Conservation (phyloP, 192 early-diverging fungal genomes). For the Diversispora epigaea region DNA sequence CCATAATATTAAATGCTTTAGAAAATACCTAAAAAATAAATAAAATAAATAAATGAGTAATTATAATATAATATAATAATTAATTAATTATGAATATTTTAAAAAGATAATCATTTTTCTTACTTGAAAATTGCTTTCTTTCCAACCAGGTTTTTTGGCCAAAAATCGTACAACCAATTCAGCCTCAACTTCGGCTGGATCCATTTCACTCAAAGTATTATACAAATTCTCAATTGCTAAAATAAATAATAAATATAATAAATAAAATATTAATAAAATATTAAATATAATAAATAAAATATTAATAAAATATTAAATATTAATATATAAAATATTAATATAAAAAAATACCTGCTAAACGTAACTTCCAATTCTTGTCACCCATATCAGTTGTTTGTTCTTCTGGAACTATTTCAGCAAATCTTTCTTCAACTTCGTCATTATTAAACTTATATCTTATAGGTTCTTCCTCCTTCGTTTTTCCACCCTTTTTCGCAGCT, state of each 20-base stretch:
- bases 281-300: background rate
- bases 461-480: slow-evolving; percentile 54
- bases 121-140: slow-evolving; percentile 96
- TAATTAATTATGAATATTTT: no score
- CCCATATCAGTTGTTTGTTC: slow-evolving; percentile 61
- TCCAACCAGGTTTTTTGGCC: slow-evolving; percentile 87
- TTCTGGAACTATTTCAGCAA: slow-evolving; percentile 62
- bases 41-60: background rate
- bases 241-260: no score
- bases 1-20: slow-evolving; percentile 73
- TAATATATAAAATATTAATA: background rate
- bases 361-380: slow-evolving; percentile 83
- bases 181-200: slow-evolving; percentile 57
- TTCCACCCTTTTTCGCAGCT: slow-evolving; percentile 41
- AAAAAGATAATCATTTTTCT: no score
- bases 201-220: slow-evolving; percentile 59
- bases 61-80: background rate
- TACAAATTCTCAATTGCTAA: slow-evolving; percentile 71
- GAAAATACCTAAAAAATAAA: slow-evolving; percentile 51
- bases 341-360: slow-evolving; percentile 64
- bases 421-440: slow-evolving; percentile 68
- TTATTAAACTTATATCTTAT: slow-evolving; percentile 70
- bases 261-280: background rate
- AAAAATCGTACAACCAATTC: slow-evolving; percentile 83
- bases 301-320: background rate